Conservation (phyloP, 371 early-diverging fungal species). For the Apophysomyces elegans region DNA sequence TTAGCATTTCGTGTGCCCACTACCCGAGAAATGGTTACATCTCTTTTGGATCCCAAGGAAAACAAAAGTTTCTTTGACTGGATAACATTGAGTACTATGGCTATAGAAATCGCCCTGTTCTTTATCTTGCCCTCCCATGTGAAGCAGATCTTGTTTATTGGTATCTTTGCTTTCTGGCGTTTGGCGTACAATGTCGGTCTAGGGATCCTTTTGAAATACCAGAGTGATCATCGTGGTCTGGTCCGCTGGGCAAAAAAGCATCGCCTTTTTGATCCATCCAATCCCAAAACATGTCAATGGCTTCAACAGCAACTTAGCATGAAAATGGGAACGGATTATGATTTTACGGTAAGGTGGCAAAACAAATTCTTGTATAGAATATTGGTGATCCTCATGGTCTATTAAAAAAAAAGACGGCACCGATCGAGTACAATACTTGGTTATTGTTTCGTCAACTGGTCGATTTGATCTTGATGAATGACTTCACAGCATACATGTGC, state of each 20-base stretch:
- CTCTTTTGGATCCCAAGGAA: constrained; percentile 62
- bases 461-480: constrained; percentile 86
- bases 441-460: constrained; percentile 86
- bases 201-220: constrained; percentile 74
- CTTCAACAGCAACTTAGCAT: constrained; percentile 64
- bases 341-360: constrained; percentile 47
- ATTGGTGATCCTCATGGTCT: not conserved
- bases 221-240: constrained; percentile 69
- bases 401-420: constrained; percentile 51
- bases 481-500: constrained; percentile 78
- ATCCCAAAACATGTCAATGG: constrained; percentile 51
- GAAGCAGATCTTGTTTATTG: constrained; percentile 63
- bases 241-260: constrained; percentile 59
- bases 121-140: constrained; percentile 44
- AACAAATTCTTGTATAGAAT: not conserved
- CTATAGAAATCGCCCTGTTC: constrained; percentile 59
- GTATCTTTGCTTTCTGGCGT: constrained; percentile 66
- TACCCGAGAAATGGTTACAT: constrained; percentile 68
- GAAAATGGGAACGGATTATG: constrained; percentile 81
- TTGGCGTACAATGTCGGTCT: constrained; percentile 80
- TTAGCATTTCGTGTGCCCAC: constrained; percentile 64
- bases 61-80: constrained; percentile 73
- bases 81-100: constrained; percentile 63
- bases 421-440: constrained; percentile 92
- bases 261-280: constrained; percentile 54